Conservation (phyloP, 2,329 filamentous ascomycete species). For the Trichoderma citrinoviride region DNA sequence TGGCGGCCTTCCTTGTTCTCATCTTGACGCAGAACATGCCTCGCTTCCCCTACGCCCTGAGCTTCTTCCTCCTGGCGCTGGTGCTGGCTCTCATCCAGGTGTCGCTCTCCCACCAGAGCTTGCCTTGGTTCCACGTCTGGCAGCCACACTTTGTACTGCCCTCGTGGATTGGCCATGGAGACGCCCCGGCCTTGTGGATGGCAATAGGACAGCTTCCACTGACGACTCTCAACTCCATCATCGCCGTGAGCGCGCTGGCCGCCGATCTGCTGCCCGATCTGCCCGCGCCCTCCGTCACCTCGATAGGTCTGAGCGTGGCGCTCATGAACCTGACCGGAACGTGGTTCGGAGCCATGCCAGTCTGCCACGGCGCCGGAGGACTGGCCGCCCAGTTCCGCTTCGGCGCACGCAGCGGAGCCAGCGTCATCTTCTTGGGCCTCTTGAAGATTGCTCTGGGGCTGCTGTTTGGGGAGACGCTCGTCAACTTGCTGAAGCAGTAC, state of each 20-base stretch:
- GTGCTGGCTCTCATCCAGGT: constrained; percentile 55
- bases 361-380: constrained; percentile 89
- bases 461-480: constrained; percentile 69
- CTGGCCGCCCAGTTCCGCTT: constrained; percentile 90
- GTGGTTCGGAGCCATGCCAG: constrained; percentile 94
- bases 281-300: constrained; percentile 67
- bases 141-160: constrained; percentile 48
- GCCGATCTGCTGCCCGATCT: constrained; percentile 71
- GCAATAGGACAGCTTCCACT: constrained; percentile 85
- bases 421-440: constrained; percentile 73
- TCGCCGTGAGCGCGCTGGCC: constrained; percentile 79
- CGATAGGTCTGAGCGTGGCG: constrained; percentile 77
- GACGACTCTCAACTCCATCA: constrained; percentile 87
- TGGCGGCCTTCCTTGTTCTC: constrained; percentile 70
- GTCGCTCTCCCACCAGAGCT: constrained; percentile 30
- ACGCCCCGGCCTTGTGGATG: constrained; percentile 48
- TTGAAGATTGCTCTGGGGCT: constrained; percentile 76
- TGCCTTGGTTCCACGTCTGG: constrained; percentile 60
- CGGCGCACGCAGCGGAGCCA: constrained; percentile 82
- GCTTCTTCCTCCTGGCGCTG: constrained; percentile 67
- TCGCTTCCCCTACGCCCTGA: constrained; percentile 73
- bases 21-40: constrained; percentile 64
- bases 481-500: constrained; percentile 67
- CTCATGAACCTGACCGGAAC: constrained; percentile 80
- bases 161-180: constrained; percentile 31